These are phyloP conservation scores for Phytophthora niederhauseri DNA, from an alignment of 352 stramenopile species.

Conservation along the genomic window DNA sequence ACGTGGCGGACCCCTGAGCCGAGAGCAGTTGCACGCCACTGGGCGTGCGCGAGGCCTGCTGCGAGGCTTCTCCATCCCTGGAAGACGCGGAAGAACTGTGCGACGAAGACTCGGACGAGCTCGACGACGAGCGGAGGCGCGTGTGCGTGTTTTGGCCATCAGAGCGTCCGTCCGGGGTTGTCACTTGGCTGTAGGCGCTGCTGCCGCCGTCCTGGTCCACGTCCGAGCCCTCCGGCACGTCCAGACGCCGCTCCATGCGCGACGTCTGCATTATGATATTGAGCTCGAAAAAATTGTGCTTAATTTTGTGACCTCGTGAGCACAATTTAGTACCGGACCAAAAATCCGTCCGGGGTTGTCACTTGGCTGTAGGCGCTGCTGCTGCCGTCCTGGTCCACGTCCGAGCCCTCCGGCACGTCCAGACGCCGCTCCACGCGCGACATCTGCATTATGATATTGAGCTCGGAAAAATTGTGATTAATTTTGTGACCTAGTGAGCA, in stretches of 20 bases:
- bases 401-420: slow-evolving; percentile 26
- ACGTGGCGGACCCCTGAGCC: slow-evolving; percentile 43
- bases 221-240: slow-evolving; percentile 28
- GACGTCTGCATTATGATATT: not conserved
- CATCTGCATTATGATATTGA: not conserved
- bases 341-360: slow-evolving; percentile 20
- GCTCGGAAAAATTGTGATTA: not conserved
- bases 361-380: slow-evolving; percentile 19
- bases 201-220: slow-evolving; percentile 16
- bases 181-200: slow-evolving; percentile 18
- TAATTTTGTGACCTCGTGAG: not conserved
- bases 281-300: not conserved
- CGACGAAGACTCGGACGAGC: slow-evolving; percentile 28
- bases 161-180: slow-evolving; percentile 12
- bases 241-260: slow-evolving; percentile 22
- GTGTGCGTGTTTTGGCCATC: not conserved
- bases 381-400: slow-evolving; percentile 19
- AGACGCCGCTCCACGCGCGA: slow-evolving; percentile 21
- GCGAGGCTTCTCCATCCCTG: not conserved
- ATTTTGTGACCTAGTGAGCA: not conserved
- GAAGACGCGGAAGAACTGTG: slow-evolving; percentile 24
- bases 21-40: slow-evolving; percentile 42
- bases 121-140: slow-evolving; percentile 12
- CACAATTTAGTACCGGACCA: not conserved
- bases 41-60: slow-evolving; percentile 10